These are phyloP conservation scores for Taiozyma sp. DNA, from an alignment of 1,139 yeast species.

Conservation along the genomic window DNA sequence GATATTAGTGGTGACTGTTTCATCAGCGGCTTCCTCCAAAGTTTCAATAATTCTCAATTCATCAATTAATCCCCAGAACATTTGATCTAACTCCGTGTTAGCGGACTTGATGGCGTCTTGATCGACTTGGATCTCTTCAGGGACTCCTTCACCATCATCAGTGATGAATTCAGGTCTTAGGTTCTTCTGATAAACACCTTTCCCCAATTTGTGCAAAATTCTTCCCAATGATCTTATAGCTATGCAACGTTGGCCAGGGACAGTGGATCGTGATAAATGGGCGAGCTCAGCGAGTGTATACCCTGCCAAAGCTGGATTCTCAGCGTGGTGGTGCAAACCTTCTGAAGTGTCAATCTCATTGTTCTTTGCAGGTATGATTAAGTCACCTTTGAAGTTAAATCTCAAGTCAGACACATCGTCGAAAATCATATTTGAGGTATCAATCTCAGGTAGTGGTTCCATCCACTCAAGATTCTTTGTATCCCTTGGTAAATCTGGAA, in stretches of 20 bases:
- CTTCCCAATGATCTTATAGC: slow-evolving; percentile 88
- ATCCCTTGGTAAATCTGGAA: slow-evolving; percentile 84
- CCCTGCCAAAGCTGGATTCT: slow-evolving; percentile 86
- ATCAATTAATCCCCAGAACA: slow-evolving; percentile 72
- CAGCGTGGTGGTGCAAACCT: slow-evolving; percentile 92
- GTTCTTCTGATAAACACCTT: slow-evolving; percentile 40
- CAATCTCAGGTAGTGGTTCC: slow-evolving; percentile 53
- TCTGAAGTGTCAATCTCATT: slow-evolving; percentile 44
- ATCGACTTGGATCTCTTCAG: slow-evolving; percentile 29
- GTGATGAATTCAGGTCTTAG: slow-evolving; percentile 40
- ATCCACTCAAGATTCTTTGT: slow-evolving; percentile 87
- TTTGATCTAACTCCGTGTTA: slow-evolving; percentile 45
- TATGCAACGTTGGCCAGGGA: slow-evolving; percentile 80
- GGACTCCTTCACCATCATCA: slow-evolving; percentile 27
- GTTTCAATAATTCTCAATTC: slow-evolving; percentile 65
- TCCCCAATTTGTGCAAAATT: slow-evolving; percentile 73
- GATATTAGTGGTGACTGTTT: slow-evolving; percentile 53
- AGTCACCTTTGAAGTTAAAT: slow-evolving; percentile 81
- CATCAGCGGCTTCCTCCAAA: slow-evolving; percentile 70
- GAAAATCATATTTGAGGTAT: slow-evolving; percentile 35
- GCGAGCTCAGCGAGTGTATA: slow-evolving; percentile 81
- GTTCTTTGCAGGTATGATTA: slow-evolving; percentile 48
- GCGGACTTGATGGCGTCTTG: slow-evolving; percentile 36
- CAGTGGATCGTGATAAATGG: slow-evolving; percentile 71
- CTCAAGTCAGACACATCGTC: slow-evolving; percentile 67